Base-by-base conservation (phyloP, 495 filamentous ascomycete genomes). In the Penicillium roqueforti region DNA sequence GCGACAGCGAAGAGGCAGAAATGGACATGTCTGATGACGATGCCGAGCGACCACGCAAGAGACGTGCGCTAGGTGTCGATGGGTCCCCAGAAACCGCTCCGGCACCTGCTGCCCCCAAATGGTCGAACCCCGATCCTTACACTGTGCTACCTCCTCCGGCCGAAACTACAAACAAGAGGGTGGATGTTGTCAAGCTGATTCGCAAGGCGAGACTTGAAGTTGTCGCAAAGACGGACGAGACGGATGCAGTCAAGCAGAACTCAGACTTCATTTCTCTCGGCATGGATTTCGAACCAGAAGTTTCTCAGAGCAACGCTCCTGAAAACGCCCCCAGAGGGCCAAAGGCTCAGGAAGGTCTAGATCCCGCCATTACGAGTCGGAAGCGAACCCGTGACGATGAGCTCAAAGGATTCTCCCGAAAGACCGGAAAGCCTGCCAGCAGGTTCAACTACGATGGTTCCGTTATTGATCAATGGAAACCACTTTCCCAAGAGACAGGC, bases 121-220 rank as follows among this genome's bases (percentile, higher is more conserved):
- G 91, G 91, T 95, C 89, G 1, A 97, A 97, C 60, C 90, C 91
- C 4, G 91, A 97, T 68, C 89, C 90, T 0, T 97, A 96, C 70
- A 93, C 88, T 3, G 85, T 77, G 3, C 72, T 93, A 7, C 91
- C 91, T 6, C 88, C 89, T 6, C 78, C 83, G 0, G 85, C 87
- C 59, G 82, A 80, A 58, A 76, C 80, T 34, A 52, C 50, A 31
- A 74, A 74, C 16, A 90, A 89, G 61, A 87, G 84, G 66, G 84
- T 87, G 57, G 89, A 95, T 54, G 83, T 95, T 26, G 87, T 96
- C 23, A 85, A 92, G 57, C 64, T 93, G 47, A 96, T 96, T 58
- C 83, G 90, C 57, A 96, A 95, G 57, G 87, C 91, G 1, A 83
- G 89, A 41, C 76, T 89, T 39, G 64, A 67, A 4, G 60, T 68